These are phyloP conservation scores for Halophytophthora polymorphica DNA, from an alignment of 352 stramenopile genomes.

Conservation along the genomic window DNA sequence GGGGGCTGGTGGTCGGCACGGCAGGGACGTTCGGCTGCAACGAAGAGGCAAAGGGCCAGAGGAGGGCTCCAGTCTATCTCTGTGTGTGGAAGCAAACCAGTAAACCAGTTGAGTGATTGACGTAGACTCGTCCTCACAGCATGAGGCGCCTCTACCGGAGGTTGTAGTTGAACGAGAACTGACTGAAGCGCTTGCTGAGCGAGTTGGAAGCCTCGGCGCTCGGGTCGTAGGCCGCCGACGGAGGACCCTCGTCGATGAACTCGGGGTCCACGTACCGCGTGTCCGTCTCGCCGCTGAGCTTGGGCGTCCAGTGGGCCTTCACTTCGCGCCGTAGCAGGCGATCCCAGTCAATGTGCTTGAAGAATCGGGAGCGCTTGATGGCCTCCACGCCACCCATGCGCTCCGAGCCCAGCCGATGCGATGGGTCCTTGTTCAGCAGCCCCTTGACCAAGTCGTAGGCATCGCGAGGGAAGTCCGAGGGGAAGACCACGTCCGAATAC, in stretches of 20 bases:
- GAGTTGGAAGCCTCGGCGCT: slow-evolving; percentile 57
- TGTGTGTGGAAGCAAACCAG: too few species aligned
- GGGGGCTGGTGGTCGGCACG: neutral
- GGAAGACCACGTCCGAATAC: slow-evolving; percentile 73
- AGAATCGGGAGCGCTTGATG: slow-evolving; percentile 77
- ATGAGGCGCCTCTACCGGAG: slow-evolving; percentile 31
- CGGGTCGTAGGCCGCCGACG: slow-evolving; percentile 76
- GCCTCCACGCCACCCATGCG: slow-evolving; percentile 57
- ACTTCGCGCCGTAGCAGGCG: slow-evolving; percentile 67
- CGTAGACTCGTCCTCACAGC: slow-evolving; percentile 14
- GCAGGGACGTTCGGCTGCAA: too few species aligned
- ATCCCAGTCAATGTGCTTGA: slow-evolving; percentile 73
- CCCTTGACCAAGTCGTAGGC: slow-evolving; percentile 74
- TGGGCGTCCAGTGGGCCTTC: slow-evolving; percentile 78
- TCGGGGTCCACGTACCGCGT: slow-evolving; percentile 87
- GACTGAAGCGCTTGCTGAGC: slow-evolving; percentile 83
- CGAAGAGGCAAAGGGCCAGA: too few species aligned
- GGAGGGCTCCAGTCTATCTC: too few species aligned
- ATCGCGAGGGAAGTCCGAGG: slow-evolving; percentile 69
- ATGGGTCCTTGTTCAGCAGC: slow-evolving; percentile 72
- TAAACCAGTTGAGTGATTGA: slow-evolving; percentile 12
- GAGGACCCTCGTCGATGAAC: slow-evolving; percentile 84
- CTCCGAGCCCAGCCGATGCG: slow-evolving; percentile 62
- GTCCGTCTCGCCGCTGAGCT: slow-evolving; percentile 82
- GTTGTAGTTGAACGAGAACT: slow-evolving; percentile 90